Conservation (phyloP, 2,329 filamentous ascomycete genomes). For the Dactylellina leptospora region DNA sequence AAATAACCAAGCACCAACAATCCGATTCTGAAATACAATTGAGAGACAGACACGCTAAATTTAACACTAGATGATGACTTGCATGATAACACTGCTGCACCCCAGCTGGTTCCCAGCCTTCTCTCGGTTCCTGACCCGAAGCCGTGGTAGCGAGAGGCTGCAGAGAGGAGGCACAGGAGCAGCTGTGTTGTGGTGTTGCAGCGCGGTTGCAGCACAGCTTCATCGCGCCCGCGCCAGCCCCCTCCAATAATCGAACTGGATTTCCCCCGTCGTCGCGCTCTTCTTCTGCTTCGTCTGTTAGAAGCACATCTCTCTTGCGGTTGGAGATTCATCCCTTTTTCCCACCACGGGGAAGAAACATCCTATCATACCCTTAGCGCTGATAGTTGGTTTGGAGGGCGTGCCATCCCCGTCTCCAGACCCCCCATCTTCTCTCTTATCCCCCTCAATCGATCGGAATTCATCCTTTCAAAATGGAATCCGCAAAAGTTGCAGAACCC, state of each 20-base stretch:
- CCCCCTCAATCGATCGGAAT: background rate
- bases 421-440: too few species aligned
- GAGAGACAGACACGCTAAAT: background rate
- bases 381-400: too few species aligned
- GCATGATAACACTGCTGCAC: too few species aligned
- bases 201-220: conserved; percentile 7
- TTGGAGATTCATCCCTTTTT: too few species aligned
- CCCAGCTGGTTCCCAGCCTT: too few species aligned
- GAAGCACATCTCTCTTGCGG: background rate
- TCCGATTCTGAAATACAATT: conserved; percentile 3
- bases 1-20: background rate
- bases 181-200: conserved; percentile 40
- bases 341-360: too few species aligned
- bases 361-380: too few species aligned
- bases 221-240: conserved; percentile 36
- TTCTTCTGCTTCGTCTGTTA: background rate
- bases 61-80: too few species aligned
- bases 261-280: background rate
- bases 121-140: conserved; percentile 8
- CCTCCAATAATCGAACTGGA: too few species aligned
- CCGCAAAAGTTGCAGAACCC: conserved; percentile 17
- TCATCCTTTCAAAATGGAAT: conserved; percentile 20
- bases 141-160: background rate
- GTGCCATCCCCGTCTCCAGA: too few species aligned
- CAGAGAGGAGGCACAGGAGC: background rate